Base-by-base conservation (phyloP, 1,284 basidiomycete genomes). In the Ceratobasidium papillatum region DNA sequence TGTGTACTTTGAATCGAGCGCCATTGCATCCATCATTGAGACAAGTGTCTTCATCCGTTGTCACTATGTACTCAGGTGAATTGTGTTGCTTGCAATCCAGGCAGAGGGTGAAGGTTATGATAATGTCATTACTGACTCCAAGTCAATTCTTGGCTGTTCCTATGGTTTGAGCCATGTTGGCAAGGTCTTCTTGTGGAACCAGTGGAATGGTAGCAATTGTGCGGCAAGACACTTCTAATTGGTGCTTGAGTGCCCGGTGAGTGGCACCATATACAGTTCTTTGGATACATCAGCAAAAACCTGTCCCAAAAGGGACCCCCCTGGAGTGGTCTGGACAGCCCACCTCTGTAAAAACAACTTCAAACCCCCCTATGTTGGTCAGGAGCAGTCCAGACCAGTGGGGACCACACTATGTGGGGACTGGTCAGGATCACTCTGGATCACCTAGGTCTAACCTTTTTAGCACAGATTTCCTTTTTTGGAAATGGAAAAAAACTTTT, bases 121-220 rank as follows among this genome's bases (percentile, higher is more conserved):
- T 65, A 32, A 65, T 11, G 8, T 14, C 22, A 43, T 22, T 32
- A 25, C 12, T 49, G 11, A 51, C 25, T 25, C 63, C 63, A 32
- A 65, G 63, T 49, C 45, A 43, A 8, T 22, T 17, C 32, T 47
- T 43, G 2, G 30, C 63, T 3, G 63, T 65, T 9, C 45, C 43
- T 30, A 65, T 65, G 2, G 63, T 49, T 43, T 65, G 63, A 1
- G 63, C 63, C 63, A 65, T 51, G 4, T 51, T 49, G 8, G 63
- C 63, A 30, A 65, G 22, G 45, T 65, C 45, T 12, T 51, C 63
- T 22, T 8, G 41, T 45, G 22, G 41, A 45, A 17, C 4, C 32
- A 41, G 25, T 63, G 17, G 8, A 34, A 36, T 27, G 61, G 7
- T 17, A 63, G 17, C 9, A 41, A 22, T 9, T 41, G 61, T n/a